phyloP scores from a whole-genome alignment of 2,329 filamentous ascomycete genomes.

The Zymoseptoria pseudotritici region DNA sequence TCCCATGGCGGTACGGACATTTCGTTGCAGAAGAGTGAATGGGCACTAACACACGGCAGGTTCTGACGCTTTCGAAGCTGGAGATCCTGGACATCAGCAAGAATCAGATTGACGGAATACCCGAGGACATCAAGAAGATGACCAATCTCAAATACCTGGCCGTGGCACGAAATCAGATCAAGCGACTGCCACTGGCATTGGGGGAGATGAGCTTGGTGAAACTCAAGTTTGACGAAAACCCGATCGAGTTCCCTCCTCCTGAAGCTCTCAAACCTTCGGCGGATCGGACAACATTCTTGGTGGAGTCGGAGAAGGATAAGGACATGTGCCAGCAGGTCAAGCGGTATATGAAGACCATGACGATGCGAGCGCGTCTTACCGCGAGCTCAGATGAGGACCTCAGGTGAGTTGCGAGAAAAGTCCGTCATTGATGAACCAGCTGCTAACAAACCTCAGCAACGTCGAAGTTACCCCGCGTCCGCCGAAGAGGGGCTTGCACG shows the following conservation, averaged over 20 bases:
- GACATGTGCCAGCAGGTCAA: conserved; percentile 55
- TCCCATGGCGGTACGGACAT: conserved; percentile 51
- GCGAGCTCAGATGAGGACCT: conserved; percentile 23
- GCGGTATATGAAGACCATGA: conserved; percentile 45
- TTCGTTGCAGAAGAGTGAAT: background rate
- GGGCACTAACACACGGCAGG: conserved; percentile 42
- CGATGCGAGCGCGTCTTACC: conserved; percentile 25
- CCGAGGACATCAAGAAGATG: conserved; percentile 70
- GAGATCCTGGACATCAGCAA: conserved; percentile 90
- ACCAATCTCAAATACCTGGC: conserved; percentile 84
- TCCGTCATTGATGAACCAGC: background rate
- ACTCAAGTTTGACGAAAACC: conserved; percentile 83
- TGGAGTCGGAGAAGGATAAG: conserved; percentile 53
- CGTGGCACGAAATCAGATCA: conserved; percentile 77
- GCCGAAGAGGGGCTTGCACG: conserved; percentile 47
- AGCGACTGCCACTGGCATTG: conserved; percentile 72
- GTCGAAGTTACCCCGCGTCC: conserved; percentile 66
- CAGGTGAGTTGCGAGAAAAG: conserved; percentile 12
- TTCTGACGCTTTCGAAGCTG: conserved; percentile 76
- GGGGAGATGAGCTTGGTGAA: conserved; percentile 90
- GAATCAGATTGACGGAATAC: conserved; percentile 73
- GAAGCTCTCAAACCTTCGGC: conserved; percentile 31
- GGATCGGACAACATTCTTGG: conserved; percentile 28
- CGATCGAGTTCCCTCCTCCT: conserved; percentile 64
- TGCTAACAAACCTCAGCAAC: conserved; percentile 38